Conservation (phyloP, 1,284 basidiomycete genomes). For the Pyrrhoderma lamaoense region DNA sequence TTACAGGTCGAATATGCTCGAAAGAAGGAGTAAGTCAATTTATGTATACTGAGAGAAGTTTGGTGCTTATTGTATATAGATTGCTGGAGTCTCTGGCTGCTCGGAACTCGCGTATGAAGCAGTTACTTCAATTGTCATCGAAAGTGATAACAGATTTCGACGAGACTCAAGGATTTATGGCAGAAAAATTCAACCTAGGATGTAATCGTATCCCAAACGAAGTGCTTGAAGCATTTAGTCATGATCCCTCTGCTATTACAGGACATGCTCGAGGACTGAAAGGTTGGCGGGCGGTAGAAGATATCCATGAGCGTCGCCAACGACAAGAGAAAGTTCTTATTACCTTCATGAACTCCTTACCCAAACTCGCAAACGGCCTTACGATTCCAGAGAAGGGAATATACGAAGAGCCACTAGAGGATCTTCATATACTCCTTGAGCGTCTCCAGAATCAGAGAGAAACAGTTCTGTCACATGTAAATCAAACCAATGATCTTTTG, state of each 20-base stretch:
- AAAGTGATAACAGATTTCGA: slow-evolving; percentile 57
- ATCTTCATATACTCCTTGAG: slow-evolving; percentile 40
- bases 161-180: slow-evolving; percentile 42
- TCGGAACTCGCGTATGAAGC: slow-evolving; percentile 59
- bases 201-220: slow-evolving; percentile 49
- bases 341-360: slow-evolving; percentile 30
- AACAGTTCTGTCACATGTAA: slow-evolving; percentile 34
- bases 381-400: slow-evolving; percentile 33
- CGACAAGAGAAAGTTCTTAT: slow-evolving; percentile 51
- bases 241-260: slow-evolving; percentile 67
- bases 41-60: slow-evolving; percentile 2
- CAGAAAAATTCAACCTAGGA: slow-evolving; percentile 39
- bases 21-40: slow-evolving; percentile 47
- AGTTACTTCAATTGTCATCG: slow-evolving; percentile 57
- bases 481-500: slow-evolving; percentile 41
- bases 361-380: slow-evolving; percentile 9
- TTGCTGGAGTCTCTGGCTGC: slow-evolving; percentile 47
- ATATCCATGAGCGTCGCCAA: slow-evolving; percentile 52
- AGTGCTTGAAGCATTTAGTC: slow-evolving; percentile 61
- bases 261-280: slow-evolving; percentile 46
- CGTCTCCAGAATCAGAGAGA: slow-evolving; percentile 33
- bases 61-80: slow-evolving; percentile 29
- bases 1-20: slow-evolving; percentile 43
- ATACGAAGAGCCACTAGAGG: slow-evolving; percentile 45
- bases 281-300: slow-evolving; percentile 65